Percentiles rank a stretch among this genome's conserved stretches.
These are phyloP conservation scores for Mucor lusitanicus DNA, from an alignment of 371 early-diverging fungal genomes.

Conservation along the genomic window DNA sequence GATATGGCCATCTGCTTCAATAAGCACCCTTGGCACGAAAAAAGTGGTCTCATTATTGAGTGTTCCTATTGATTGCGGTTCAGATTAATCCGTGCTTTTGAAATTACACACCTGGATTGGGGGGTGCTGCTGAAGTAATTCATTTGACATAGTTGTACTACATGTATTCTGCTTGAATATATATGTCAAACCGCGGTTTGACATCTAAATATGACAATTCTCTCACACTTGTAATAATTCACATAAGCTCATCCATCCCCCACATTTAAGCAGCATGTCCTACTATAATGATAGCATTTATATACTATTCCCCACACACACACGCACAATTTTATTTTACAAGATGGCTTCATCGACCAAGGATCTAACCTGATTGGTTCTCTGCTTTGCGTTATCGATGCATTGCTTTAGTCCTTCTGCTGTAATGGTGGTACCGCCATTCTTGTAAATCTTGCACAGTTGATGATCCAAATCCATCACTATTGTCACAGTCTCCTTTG, in stretches of 20 bases:
- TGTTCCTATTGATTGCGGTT: not conserved
- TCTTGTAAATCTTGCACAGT: slow-evolving; percentile 55
- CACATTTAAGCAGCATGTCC: not conserved
- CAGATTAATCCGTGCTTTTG: not conserved
- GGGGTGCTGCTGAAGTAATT: slow-evolving; percentile 1
- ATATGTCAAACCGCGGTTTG: slow-evolving; percentile 26
- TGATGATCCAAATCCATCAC: slow-evolving; percentile 62
- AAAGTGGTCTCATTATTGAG: not conserved
- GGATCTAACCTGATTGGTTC: slow-evolving; percentile 42
- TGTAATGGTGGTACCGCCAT: slow-evolving; percentile 50
- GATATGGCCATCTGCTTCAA: not conserved
- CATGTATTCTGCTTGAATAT: not conserved
- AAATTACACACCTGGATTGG: not conserved
- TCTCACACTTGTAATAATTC: slow-evolving; percentile 11
- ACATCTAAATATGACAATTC: slow-evolving; percentile 17
- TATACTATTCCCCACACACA: slow-evolving; percentile 9
- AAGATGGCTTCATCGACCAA: slow-evolving; percentile 15
- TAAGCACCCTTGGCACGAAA: not conserved
- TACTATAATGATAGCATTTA: not conserved
- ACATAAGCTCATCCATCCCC: not conserved
- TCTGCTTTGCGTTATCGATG: slow-evolving; percentile 44
- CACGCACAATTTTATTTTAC: not conserved
- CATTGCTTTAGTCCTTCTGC: slow-evolving; percentile 41
- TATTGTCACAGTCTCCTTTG: slow-evolving; percentile 60
- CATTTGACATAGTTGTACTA: not conserved